These are phyloP conservation scores for Penicillium sp. DNA, from an alignment of 2,329 filamentous ascomycete genomes.

Conservation along the genomic window DNA sequence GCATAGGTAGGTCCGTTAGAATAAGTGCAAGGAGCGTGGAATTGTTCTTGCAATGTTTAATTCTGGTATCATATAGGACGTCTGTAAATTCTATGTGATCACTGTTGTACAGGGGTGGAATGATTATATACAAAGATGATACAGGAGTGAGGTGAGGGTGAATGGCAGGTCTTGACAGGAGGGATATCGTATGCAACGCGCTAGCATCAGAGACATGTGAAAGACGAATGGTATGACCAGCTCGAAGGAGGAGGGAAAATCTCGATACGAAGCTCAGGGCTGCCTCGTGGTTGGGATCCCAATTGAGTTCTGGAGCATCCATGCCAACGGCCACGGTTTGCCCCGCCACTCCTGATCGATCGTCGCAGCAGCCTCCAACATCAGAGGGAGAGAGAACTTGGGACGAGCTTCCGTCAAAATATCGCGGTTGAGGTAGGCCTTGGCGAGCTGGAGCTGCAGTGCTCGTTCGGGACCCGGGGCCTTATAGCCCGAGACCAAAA, in stretches of 20 bases:
- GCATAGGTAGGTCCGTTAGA: no score
- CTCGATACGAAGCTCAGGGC: not conserved
- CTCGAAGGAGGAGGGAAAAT: not conserved
- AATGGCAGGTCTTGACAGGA: slow-evolving; percentile 11
- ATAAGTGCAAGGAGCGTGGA: not conserved
- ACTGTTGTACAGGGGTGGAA: slow-evolving; percentile 13
- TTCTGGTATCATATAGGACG: not conserved
- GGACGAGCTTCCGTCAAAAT: slow-evolving; percentile 26
- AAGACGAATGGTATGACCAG: not conserved
- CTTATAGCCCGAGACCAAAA: slow-evolving; percentile 24
- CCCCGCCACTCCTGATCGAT: slow-evolving; percentile 37
- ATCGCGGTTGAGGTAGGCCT: slow-evolving; percentile 32
- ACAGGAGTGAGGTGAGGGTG: slow-evolving; percentile 9
- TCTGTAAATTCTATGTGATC: slow-evolving; percentile 16
- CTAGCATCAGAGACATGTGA: slow-evolving; percentile 16
- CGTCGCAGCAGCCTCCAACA: slow-evolving; percentile 38
- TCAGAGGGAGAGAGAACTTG: slow-evolving; percentile 27
- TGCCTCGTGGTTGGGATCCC: slow-evolving; percentile 27
- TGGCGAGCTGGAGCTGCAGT: slow-evolving; percentile 31
- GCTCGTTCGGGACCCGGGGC: slow-evolving; percentile 23
- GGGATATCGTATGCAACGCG: slow-evolving; percentile 21
- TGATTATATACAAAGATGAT: slow-evolving; percentile 17
- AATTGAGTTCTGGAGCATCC: slow-evolving; percentile 38
- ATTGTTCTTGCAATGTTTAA: not conserved
- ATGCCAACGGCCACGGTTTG: slow-evolving; percentile 27